Evolutionary conservation across 2,329 filamentous ascomycete species (phyloP).

Genomic region (Geosmithia flava): DNA sequence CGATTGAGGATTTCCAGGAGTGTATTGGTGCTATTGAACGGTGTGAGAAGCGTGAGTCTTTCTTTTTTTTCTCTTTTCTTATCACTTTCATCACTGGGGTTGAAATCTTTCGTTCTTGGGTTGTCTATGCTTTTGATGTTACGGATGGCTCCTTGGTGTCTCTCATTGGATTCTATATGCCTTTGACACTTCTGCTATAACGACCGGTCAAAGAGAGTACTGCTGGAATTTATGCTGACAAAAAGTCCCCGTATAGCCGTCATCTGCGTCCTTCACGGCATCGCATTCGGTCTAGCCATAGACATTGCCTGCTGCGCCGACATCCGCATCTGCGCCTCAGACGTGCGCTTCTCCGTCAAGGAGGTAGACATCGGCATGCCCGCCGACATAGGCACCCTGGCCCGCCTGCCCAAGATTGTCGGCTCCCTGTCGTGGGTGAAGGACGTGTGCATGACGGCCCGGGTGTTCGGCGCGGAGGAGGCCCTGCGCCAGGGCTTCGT

Average conservation of each 20-base stretch:
- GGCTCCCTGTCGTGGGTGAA: slow-evolving; percentile 66
- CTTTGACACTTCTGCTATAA: too few relatives aligned
- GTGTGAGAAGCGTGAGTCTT: slow-evolving; percentile 69
- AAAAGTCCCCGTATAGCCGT: slow-evolving; percentile 41
- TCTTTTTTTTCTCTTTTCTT: background rate
- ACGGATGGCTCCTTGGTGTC: too few relatives aligned
- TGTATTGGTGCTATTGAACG: slow-evolving; percentile 65
- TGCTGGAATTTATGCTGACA: too few relatives aligned
- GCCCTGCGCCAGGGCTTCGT: slow-evolving; percentile 60
- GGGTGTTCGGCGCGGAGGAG: slow-evolving; percentile 57
- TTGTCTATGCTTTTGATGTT: too few relatives aligned
- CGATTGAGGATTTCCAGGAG: slow-evolving; percentile 70
- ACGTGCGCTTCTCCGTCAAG: slow-evolving; percentile 58
- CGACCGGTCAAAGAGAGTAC: too few relatives aligned
- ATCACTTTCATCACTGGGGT: too few relatives aligned
- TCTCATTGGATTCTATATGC: too few relatives aligned
- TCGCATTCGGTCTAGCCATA: slow-evolving; percentile 66
- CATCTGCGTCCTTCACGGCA: slow-evolving; percentile 68
- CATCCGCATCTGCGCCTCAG: slow-evolving; percentile 50
- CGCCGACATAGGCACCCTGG: slow-evolving; percentile 66
- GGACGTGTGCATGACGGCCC: slow-evolving; percentile 61
- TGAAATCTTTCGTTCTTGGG: too few relatives aligned
- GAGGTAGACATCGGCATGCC: slow-evolving; percentile 75
- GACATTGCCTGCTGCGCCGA: slow-evolving; percentile 62
- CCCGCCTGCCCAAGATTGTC: slow-evolving; percentile 61